Percentiles rank a stretch among this genome's conserved stretches.
Conservation (phyloP, 441 rosid genomes). For the Eruca vesicaria region DNA sequence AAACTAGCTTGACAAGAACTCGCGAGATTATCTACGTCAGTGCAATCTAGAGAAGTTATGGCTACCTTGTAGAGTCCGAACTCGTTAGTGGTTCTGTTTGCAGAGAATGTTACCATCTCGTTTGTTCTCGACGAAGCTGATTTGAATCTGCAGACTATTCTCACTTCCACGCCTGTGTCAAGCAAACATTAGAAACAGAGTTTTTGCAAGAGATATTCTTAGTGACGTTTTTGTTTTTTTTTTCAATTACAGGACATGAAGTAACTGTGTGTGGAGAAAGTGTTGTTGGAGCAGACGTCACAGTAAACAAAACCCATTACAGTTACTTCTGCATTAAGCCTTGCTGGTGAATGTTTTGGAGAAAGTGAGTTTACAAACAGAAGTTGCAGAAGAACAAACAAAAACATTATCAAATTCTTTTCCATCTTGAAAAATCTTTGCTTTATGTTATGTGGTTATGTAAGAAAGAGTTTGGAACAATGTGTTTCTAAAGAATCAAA, state of each 20-base stretch:
- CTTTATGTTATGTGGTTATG: neutral
- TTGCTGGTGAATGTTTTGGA: conserved; percentile 36
- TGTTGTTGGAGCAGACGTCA: conserved; percentile 95
- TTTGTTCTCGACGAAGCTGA: conserved; percentile 55
- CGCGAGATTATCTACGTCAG: conserved; percentile 56
- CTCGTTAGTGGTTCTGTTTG: no score
- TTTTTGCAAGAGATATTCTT: neutral
- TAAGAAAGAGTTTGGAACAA: neutral
- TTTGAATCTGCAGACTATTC: conserved; percentile 75
- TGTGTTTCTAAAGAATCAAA: neutral
- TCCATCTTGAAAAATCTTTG: conserved; percentile 18
- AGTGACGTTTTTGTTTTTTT: neutral
- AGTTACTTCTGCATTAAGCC: conserved; percentile 49
- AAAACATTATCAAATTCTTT: neutral
- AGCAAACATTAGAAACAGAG: neutral
- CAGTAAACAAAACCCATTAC: conserved; percentile 95
- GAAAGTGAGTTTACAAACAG: conserved; percentile 32
- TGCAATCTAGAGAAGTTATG: no score
- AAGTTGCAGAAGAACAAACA: conserved; percentile 14
- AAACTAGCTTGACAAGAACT: conserved; percentile 76
- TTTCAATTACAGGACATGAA: conserved; percentile 63
- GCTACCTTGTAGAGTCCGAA: no score
- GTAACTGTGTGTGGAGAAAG: no score
- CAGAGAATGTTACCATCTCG: conserved; percentile 69
- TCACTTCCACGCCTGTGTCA: conserved; percentile 78